Conservation (phyloP, 768 basidiomycete genomes). For the Mycena epipterygia region DNA sequence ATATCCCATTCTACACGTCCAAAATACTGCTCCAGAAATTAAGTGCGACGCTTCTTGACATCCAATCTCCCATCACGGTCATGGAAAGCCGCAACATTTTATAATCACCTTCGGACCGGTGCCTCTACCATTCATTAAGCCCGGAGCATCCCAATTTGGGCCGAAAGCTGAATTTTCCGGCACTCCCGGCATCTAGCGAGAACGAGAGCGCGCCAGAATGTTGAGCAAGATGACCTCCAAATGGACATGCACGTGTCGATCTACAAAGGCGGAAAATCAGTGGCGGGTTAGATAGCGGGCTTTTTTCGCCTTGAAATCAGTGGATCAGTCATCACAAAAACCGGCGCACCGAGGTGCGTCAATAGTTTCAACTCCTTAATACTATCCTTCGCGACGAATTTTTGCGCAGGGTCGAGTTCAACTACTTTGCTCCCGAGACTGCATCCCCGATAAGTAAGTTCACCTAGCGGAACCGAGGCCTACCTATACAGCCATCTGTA, state of each 20-base stretch:
- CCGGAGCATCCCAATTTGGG: background rate
- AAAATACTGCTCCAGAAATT: background rate
- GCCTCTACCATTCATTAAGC: slow-evolving; percentile 8
- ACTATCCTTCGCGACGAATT: slow-evolving; percentile 15
- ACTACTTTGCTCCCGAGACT: background rate
- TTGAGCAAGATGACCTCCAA: background rate
- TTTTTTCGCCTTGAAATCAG: slow-evolving; percentile 21
- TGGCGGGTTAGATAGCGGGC: slow-evolving; percentile 7
- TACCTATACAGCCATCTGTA: too few relatives aligned
- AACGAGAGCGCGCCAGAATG: background rate
- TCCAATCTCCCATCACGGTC: slow-evolving; percentile 42
- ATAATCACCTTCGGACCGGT: slow-evolving; percentile 22
- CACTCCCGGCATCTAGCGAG: background rate
- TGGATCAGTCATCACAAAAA: too few relatives aligned
- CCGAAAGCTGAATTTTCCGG: background rate
- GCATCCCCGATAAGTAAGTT: background rate
- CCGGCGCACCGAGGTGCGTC: too few relatives aligned
- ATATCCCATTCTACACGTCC: too few relatives aligned
- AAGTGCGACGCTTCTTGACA: slow-evolving; percentile 5
- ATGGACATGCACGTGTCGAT: too few relatives aligned
- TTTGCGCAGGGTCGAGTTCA: background rate
- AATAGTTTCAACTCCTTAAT: slow-evolving; percentile 17
- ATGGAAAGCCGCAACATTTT: slow-evolving; percentile 36
- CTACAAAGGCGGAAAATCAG: background rate
- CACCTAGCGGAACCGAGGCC: background rate